These are phyloP conservation scores for Xylariales sp. DNA, from an alignment of 2,329 filamentous ascomycete genomes.

Conservation along the genomic window DNA sequence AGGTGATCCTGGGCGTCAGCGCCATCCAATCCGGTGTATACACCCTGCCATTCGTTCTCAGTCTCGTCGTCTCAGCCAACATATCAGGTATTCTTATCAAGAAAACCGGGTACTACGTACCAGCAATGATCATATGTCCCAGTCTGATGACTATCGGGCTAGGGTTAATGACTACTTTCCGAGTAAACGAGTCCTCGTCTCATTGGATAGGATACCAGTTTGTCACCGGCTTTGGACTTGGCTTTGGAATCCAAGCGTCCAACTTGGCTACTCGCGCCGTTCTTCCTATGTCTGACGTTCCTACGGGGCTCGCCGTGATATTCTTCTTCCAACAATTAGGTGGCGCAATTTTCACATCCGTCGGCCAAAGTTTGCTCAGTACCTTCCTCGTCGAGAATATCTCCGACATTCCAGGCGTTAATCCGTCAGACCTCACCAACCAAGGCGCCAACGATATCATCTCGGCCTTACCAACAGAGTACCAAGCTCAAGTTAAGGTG, in stretches of 20 bases:
- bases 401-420: conserved; percentile 49
- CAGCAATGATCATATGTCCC: conserved; percentile 64
- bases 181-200: conserved; percentile 56
- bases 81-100: conserved; percentile 61
- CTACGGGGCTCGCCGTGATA: conserved; percentile 57
- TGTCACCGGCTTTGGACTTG: conserved; percentile 69
- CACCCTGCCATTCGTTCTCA: conserved; percentile 68
- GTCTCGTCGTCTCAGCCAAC: conserved; percentile 64
- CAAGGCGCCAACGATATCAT: conserved; percentile 64
- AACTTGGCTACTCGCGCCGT: conserved; percentile 63
- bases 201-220: conserved; percentile 72
- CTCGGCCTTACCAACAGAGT: conserved; percentile 57
- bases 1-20: conserved; percentile 64
- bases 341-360: conserved; percentile 59
- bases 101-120: conserved; percentile 69
- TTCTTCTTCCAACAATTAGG: conserved; percentile 61
- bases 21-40: conserved; percentile 68
- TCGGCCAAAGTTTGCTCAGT: conserved; percentile 57
- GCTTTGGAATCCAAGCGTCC: conserved; percentile 68
- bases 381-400: conserved; percentile 47
- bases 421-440: conserved; percentile 49
- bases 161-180: conserved; percentile 69
- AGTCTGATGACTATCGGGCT: conserved; percentile 63
- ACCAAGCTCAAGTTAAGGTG: conserved; percentile 59
- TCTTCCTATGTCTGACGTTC: conserved; percentile 56